A percentile compares a stretch with the other conserved stretches of the same genome.
These are phyloP conservation scores for Sindora glabra DNA, from an alignment of 306 rosid species.

Conservation along the genomic window DNA sequence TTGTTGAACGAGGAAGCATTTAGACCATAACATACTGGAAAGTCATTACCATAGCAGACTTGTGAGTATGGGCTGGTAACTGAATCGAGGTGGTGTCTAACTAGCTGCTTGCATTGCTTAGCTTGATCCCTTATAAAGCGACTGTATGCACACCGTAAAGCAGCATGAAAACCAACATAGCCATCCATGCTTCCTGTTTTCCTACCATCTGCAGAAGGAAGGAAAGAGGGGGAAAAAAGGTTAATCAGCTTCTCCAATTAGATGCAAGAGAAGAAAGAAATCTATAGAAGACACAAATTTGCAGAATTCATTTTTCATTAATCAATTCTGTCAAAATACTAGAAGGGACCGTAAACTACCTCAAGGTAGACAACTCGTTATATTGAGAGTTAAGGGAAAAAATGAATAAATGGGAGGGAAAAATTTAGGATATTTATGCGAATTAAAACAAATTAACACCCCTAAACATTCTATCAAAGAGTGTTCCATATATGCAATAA, in stretches of 20 bases:
- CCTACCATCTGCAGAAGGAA: constrained; percentile 54
- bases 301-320: background rate
- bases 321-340: background rate
- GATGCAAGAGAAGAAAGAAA: background rate
- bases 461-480: background rate
- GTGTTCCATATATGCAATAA: too few species aligned
- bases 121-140: constrained; percentile 72
- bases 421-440: too few species aligned
- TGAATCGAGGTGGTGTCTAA: constrained; percentile 86
- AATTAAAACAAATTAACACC: too few species aligned
- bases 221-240: too few species aligned
- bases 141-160: constrained; percentile 69
- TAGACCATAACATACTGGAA: constrained; percentile 38
- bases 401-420: background rate
- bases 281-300: background rate
- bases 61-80: constrained; percentile 94
- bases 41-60: constrained; percentile 66
- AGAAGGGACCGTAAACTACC: background rate
- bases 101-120: constrained; percentile 81
- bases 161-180: constrained; percentile 87
- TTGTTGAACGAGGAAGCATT: constrained; percentile 42
- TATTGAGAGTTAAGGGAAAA: background rate
- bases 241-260: constrained; percentile 14
- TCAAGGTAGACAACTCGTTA: background rate
- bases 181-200: constrained; percentile 75